Conservation (phyloP, 2,329 filamentous ascomycete genomes). For the Paramyrothecium sp. region DNA sequence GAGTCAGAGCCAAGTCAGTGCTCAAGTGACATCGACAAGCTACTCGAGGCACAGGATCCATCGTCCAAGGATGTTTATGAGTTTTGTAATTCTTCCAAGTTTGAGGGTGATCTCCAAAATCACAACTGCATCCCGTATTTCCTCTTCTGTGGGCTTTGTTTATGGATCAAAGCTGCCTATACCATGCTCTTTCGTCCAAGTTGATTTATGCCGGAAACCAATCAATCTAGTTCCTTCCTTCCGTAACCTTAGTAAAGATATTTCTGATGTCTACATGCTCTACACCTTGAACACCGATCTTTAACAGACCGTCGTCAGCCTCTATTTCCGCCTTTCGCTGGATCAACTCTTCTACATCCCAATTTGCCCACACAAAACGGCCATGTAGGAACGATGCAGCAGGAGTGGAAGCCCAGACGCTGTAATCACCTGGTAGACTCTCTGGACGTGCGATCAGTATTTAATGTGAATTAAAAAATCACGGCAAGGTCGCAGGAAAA, state of each 20-base stretch:
- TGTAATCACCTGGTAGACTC: neutral
- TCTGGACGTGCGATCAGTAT: neutral
- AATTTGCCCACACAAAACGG: slow-evolving; percentile 1
- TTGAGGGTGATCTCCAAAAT: no score
- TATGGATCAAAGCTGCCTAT: no score
- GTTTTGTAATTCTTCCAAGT: no score
- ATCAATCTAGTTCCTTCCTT: neutral
- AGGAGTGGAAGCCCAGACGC: neutral
- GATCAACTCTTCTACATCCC: neutral
- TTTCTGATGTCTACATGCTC: neutral
- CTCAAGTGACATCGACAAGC: no score
- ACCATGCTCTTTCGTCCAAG: no score
- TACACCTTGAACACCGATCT: neutral
- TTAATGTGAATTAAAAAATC: neutral
- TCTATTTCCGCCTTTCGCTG: slow-evolving; percentile 1
- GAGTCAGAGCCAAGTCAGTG: no score
- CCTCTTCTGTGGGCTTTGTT: no score
- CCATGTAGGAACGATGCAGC: neutral
- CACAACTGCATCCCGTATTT: no score
- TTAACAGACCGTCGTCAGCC: neutral
- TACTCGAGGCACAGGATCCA: no score
- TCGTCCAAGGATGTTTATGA: no score
- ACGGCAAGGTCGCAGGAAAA: neutral
- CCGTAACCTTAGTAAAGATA: neutral
- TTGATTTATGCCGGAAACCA: neutral